Evolutionary conservation across 768 basidiomycete species (phyloP), one percentile per base, ranked within the genome.

Genomic region (Lactarius trivialis): DNA sequence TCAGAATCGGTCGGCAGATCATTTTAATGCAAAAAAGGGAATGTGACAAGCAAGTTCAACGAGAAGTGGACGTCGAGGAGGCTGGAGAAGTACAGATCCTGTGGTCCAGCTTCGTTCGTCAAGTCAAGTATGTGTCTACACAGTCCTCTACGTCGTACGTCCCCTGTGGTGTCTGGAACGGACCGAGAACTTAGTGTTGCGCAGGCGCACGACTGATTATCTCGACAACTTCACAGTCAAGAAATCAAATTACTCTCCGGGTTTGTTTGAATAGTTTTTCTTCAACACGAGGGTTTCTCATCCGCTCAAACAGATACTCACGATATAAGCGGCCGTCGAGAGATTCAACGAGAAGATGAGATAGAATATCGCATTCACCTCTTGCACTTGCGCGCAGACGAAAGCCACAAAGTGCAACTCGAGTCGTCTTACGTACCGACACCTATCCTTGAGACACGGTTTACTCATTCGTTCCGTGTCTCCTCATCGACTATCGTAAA

Each of bases 341-440:
- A 65, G 26, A 24, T 33, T 11, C 19, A 32, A 7, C 58, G 49
- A 36, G 54, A 50, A n/a, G 60, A 58, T 30, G 55, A 58, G 17
- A 39, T 63, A 33, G 60, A 62, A 55, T 60, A 55, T 24, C 34
- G 37, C 1, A 37, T 67, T 6, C 56, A 62, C 4, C 43, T 30
- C 3, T 24, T 67, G 19, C 50, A 37, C 17, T n/a, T 65, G 8
- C 59, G 33, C 12, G 21, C 64, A 0, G 64, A 65, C 0, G 39
- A 67, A 7, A 51, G 26, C 17, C 61, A 67, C 19, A 51, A 52
- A 6, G 17, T 66, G 37, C 66, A 62, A 33, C 58, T 67, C 2
- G 65, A 67, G 26, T 28, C 60, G 2, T 56, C 49, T 8, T 66
- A 57, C n/a, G 50, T 67, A 17, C 60, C 66, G 0, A 60, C 49